phyloP scores from a whole-genome alignment of 495 filamentous ascomycete species.

The Talaromyces borbonicus region DNA sequence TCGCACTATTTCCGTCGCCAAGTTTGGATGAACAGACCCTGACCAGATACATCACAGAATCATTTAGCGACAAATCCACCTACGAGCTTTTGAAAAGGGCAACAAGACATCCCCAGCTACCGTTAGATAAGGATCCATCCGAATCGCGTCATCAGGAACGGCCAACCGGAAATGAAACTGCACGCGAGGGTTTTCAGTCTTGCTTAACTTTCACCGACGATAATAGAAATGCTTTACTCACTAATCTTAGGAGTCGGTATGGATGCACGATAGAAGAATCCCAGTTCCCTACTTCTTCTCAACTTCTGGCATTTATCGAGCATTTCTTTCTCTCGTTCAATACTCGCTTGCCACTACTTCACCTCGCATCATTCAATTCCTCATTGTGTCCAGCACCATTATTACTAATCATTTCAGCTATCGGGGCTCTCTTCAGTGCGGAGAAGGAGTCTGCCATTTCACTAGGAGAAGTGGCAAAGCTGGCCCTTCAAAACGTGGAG shows the following conservation, averaged over 20 bases:
- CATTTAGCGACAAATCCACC: not conserved
- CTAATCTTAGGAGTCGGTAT: not conserved
- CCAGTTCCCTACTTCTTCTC: not conserved
- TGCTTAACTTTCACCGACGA: not conserved
- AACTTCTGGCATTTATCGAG: not conserved
- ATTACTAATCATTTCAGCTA: constrained; percentile 3
- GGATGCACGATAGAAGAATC: not conserved
- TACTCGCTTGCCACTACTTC: constrained; percentile 3
- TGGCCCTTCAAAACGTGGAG: constrained; percentile 3
- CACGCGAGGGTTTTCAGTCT: not conserved
- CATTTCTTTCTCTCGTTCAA: constrained; percentile 8
- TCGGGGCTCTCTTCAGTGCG: constrained; percentile 2
- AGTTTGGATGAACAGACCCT: constrained; percentile 1
- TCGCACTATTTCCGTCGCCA: not conserved
- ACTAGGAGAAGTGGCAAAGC: constrained; percentile 3
- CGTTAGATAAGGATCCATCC: not conserved
- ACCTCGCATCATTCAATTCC: constrained; percentile 1
- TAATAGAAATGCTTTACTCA: not conserved
- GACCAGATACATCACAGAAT: not conserved
- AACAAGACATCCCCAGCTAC: not conserved
- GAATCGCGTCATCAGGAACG: constrained; percentile 2
- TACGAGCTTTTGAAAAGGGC: not conserved
- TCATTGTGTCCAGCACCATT: not conserved
- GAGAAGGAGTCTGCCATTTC: not conserved
- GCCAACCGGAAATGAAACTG: not conserved